These are phyloP conservation scores for Neurospora tetrasperma DNA, from an alignment of 495 filamentous ascomycete species.

Conservation along the genomic window DNA sequence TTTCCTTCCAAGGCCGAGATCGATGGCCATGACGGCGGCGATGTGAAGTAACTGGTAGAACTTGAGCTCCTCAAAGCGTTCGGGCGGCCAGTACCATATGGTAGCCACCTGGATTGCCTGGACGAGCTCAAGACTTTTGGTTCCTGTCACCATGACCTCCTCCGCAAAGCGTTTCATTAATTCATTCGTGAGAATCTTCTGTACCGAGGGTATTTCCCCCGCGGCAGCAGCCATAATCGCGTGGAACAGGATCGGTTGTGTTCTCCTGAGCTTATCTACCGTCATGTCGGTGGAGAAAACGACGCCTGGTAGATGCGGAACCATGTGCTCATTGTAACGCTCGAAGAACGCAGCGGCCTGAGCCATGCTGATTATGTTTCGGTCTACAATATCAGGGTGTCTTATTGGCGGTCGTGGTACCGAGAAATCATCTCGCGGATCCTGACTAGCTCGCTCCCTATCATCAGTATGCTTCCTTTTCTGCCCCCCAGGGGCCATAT, in stretches of 20 bases:
- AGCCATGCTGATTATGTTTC: conserved; percentile 52
- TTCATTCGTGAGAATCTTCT: conserved; percentile 54
- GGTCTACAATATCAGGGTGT: conserved; percentile 60
- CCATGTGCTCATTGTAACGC: conserved; percentile 60
- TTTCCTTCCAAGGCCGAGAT: conserved; percentile 66
- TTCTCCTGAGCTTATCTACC: conserved; percentile 54
- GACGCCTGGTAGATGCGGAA: conserved; percentile 64
- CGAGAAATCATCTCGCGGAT: conserved; percentile 5
- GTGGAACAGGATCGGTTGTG: conserved; percentile 72
- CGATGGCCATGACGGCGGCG: conserved; percentile 75
- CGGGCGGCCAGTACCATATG: conserved; percentile 77
- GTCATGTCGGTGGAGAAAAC: conserved; percentile 60
- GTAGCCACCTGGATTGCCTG: conserved; percentile 65
- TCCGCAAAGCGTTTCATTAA: conserved; percentile 65
- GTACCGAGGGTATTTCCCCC: conserved; percentile 47
- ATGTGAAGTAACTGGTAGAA: conserved; percentile 84
- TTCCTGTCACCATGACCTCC: conserved; percentile 59
- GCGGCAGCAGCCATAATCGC: conserved; percentile 65
- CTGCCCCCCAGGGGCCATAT: conserved; percentile 30
- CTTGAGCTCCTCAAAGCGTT: conserved; percentile 76
- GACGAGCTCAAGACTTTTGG: conserved; percentile 79
- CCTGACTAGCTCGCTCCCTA: conserved; percentile 10
- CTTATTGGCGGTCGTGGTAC: conserved; percentile 11
- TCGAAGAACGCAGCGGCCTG: conserved; percentile 55
- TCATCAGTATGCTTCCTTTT: conserved; percentile 37